These are phyloP conservation scores for Solanum raphanifolium DNA, from an alignment of 257 asterid species.

Conservation along the genomic window DNA sequence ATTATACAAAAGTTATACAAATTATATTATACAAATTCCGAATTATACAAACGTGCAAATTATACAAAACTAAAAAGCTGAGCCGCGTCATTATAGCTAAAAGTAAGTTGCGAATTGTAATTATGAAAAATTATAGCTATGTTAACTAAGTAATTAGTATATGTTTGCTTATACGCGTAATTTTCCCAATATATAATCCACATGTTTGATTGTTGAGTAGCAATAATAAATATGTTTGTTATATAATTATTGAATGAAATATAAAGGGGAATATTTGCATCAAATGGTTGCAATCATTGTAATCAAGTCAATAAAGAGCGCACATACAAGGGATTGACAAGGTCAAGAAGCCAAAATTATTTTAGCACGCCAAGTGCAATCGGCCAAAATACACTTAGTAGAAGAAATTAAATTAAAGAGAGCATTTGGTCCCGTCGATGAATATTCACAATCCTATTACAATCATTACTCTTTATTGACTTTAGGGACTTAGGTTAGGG, in stretches of 20 bases:
- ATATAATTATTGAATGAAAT: not conserved
- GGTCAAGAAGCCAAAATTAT: not conserved
- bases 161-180: too few species aligned
- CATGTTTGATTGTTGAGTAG: not conserved
- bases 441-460: not conserved
- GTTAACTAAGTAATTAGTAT: too few species aligned
- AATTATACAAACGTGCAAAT: too few species aligned
- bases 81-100: too few species aligned
- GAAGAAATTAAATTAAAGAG: not conserved
- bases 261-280: not conserved
- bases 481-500: not conserved
- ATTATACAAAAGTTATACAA: too few species aligned
- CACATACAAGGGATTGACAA: not conserved
- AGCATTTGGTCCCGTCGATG: not conserved
- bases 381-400: not conserved
- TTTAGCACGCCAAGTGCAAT: not conserved
- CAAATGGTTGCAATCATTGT: not conserved
- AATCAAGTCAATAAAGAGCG: not conserved
- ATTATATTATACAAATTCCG: too few species aligned
- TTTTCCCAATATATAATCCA: not conserved
- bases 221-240: not conserved
- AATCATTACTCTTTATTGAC: not conserved
- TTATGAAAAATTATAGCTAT: too few species aligned
- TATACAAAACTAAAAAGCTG: too few species aligned
- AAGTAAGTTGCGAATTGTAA: too few species aligned